These are phyloP conservation scores for Eutrema japonicum DNA, from an alignment of 345 rosid species.

Conservation along the genomic window DNA sequence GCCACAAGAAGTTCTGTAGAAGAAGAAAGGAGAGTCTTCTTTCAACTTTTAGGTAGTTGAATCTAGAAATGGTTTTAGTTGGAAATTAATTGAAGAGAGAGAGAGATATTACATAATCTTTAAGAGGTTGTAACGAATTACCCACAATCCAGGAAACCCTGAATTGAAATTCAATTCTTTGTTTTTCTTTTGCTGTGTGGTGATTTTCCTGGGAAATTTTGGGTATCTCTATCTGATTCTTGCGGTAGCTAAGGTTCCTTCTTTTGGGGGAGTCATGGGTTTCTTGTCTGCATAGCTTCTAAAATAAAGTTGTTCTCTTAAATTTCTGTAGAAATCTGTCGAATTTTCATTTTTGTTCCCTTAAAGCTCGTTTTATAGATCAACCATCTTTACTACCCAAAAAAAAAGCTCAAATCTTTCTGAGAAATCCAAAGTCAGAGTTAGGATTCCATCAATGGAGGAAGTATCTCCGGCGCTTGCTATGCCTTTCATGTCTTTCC, in stretches of 20 bases:
- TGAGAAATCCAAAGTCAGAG: constrained; percentile 3
- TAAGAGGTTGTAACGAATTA: constrained; percentile 57
- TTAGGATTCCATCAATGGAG: constrained; percentile 47
- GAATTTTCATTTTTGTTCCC: constrained; percentile 39
- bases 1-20: constrained; percentile 1
- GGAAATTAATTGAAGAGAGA: constrained; percentile 45
- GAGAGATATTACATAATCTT: constrained; percentile 32
- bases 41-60: constrained; percentile 44
- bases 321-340: constrained; percentile 37
- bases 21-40: constrained; percentile 23
- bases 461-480: constrained; percentile 53
- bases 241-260: constrained; percentile 7
- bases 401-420: constrained; percentile 23
- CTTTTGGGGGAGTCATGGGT: constrained; percentile 29
- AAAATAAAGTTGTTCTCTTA: constrained; percentile 28
- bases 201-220: constrained; percentile 38
- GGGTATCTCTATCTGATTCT: constrained; percentile 22
- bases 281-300: constrained; percentile 34
- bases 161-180: constrained; percentile 6
- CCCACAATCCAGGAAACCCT: constrained; percentile 54
- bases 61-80: constrained; percentile 36
- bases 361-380: constrained; percentile 12
- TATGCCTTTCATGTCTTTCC: constrained; percentile 50
- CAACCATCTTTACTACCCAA: not conserved
- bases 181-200: constrained; percentile 33